Evolutionary conservation across 2,329 filamentous ascomycete species (phyloP).

Genomic region (Lizonia empirigonia): DNA sequence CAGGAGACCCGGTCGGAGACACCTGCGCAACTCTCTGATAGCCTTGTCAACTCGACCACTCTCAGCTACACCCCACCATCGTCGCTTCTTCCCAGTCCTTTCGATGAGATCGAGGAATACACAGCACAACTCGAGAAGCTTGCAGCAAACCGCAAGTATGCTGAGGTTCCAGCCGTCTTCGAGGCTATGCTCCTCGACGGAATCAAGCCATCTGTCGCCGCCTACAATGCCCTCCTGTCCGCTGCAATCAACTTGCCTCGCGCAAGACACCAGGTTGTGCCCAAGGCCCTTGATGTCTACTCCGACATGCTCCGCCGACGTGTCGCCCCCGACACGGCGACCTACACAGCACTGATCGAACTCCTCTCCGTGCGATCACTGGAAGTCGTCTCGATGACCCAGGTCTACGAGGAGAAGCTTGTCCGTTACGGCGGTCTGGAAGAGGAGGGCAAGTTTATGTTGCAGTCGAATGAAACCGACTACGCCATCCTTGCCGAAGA

Average conservation of each 20-base stretch:
- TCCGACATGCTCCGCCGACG: conserved; percentile 91
- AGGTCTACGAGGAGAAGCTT: conserved; percentile 79
- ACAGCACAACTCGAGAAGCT: conserved; percentile 80
- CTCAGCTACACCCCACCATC: conserved; percentile 41
- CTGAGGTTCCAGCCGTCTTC: conserved; percentile 88
- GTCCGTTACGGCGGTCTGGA: conserved; percentile 84
- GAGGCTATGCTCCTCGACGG: conserved; percentile 86
- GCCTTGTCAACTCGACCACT: conserved; percentile 33
- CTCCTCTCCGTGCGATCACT: conserved; percentile 80
- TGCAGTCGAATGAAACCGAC: conserved; percentile 85
- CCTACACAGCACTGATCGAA: conserved; percentile 85
- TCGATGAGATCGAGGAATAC: conserved; percentile 69
- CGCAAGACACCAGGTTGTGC: conserved; percentile 81
- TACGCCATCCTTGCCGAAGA: conserved; percentile 86
- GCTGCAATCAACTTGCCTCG: conserved; percentile 82
- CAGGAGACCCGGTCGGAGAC: conserved; percentile 41
- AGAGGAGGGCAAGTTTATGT: conserved; percentile 82
- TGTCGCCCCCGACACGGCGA: conserved; percentile 79
- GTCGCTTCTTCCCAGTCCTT: conserved; percentile 65
- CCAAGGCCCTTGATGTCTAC: conserved; percentile 93
- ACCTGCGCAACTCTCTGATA: conserved; percentile 39
- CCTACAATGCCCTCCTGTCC: conserved; percentile 90
- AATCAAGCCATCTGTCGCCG: conserved; percentile 76
- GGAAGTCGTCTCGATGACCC: conserved; percentile 75
- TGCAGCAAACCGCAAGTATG: conserved; percentile 73